phyloP scores from a whole-genome alignment of 306 rosid species.

The Castanospermum australe region DNA sequence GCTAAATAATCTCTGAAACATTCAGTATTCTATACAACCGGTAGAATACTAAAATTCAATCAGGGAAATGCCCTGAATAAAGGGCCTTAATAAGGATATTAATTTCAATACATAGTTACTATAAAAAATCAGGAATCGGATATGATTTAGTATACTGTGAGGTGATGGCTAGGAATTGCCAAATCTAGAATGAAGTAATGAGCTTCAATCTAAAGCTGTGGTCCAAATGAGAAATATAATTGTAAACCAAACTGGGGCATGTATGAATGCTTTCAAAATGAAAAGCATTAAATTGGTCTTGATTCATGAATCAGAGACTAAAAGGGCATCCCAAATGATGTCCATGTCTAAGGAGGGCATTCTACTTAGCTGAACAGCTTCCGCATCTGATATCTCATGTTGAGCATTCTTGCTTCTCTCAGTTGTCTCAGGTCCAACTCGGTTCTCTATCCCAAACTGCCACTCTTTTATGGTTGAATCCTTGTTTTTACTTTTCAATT shows the following conservation, averaged over 20 bases:
- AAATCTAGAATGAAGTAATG: conserved; percentile 15
- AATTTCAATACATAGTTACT: conserved; percentile 9
- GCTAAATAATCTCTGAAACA: background rate
- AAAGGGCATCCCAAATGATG: conserved; percentile 85
- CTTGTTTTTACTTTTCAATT: conserved; percentile 27
- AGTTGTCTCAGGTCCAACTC: conserved; percentile 30
- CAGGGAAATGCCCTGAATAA: background rate
- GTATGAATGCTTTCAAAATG: conserved; percentile 4
- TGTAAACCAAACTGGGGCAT: conserved; percentile 15
- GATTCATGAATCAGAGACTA: conserved; percentile 65
- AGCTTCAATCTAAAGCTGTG: background rate
- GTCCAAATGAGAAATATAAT: conserved; percentile 7
- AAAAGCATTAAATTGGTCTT: conserved; percentile 24
- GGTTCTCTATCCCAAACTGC: conserved; percentile 29
- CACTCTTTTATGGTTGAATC: conserved; percentile 37
- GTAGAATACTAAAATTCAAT: background rate
- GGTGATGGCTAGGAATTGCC: conserved; percentile 3
- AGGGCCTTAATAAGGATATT: background rate
- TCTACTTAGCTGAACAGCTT: conserved; percentile 82
- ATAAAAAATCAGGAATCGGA: background rate
- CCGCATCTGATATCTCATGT: conserved; percentile 49
- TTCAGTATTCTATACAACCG: background rate
- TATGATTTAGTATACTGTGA: background rate
- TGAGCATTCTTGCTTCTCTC: conserved; percentile 50
- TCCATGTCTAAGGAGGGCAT: conserved; percentile 98